A percentile compares a stretch with the other conserved stretches of the same genome.
phyloP scores from a whole-genome alignment of 495 filamentous ascomycete species.

The Darksidea phi region DNA sequence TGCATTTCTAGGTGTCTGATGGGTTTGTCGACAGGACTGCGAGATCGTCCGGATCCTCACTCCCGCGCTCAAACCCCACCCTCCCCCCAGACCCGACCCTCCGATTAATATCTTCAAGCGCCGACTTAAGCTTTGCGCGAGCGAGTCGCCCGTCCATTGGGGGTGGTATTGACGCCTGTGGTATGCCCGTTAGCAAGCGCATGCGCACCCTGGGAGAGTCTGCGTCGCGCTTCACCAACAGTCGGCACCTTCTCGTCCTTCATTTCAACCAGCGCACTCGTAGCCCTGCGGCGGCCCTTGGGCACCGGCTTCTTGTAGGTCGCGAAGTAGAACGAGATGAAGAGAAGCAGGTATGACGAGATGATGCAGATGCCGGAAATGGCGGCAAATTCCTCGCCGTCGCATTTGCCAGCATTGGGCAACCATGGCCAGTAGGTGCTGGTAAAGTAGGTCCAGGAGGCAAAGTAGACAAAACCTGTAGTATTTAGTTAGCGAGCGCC shows the following conservation, averaged over 20 bases:
- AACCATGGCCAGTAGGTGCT: slow-evolving; percentile 85
- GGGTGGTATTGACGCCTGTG: slow-evolving; percentile 17
- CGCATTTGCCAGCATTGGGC: slow-evolving; percentile 80
- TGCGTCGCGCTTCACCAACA: slow-evolving; percentile 41
- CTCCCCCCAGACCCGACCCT: neutral
- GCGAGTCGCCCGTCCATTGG: slow-evolving; percentile 32
- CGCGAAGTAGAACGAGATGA: slow-evolving; percentile 97
- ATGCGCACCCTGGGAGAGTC: slow-evolving; percentile 35
- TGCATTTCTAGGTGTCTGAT: no score
- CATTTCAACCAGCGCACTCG: slow-evolving; percentile 47
- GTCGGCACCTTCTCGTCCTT: slow-evolving; percentile 49
- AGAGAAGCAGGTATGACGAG: slow-evolving; percentile 90
- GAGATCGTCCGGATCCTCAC: no score
- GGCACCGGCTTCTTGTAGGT: slow-evolving; percentile 79
- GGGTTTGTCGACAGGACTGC: no score
- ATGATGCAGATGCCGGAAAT: slow-evolving; percentile 90
- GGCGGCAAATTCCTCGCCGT: slow-evolving; percentile 96
- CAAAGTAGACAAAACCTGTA: slow-evolving; percentile 54
- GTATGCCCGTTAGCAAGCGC: slow-evolving; percentile 23
- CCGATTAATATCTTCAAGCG: neutral
- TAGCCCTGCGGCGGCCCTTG: slow-evolving; percentile 43
- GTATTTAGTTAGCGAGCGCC: neutral
- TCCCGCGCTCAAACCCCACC: neutral
- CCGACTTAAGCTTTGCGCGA: slow-evolving; percentile 33
- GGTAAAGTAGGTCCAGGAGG: slow-evolving; percentile 55